Evolutionary conservation across 2,329 filamentous ascomycete genomes (phyloP).

Genomic region (Xylariaceae sp.): DNA sequence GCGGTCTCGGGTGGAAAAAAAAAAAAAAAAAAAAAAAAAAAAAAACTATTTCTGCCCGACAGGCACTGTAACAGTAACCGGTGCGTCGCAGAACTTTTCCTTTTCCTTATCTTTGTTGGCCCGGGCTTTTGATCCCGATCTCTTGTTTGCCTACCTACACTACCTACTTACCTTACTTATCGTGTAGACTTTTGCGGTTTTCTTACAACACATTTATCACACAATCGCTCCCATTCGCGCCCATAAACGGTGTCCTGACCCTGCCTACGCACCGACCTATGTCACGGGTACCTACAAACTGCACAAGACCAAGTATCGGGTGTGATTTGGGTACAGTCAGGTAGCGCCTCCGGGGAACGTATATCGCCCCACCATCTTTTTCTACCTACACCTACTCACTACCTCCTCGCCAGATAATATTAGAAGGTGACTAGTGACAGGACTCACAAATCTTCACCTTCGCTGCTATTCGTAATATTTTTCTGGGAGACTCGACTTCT

Average conservation of each 20-base stretch:
- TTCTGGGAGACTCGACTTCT: background rate
- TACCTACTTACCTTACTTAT: too few species aligned
- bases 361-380: conserved; percentile 21
- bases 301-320: background rate
- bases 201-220: too few species aligned
- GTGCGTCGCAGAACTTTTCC: too few species aligned
- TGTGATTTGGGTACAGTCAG: background rate
- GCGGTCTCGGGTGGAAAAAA: too few species aligned
- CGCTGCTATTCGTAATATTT: conserved; percentile 18
- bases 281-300: background rate
- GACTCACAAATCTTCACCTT: conserved; percentile 14
- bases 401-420: background rate
- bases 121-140: too few species aligned
- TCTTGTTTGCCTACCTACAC: too few species aligned
- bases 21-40: too few species aligned
- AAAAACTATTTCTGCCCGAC: too few species aligned
- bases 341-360: background rate
- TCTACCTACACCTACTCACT: background rate
- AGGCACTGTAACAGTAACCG: too few species aligned
- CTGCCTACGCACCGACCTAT: background rate
- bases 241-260: background rate
- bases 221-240: too few species aligned
- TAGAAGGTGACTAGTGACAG: background rate
- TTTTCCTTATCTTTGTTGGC: too few species aligned
- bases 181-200: too few species aligned